Conservation (phyloP, 345 rosid species). For the Aquilaria malaccensis region DNA sequence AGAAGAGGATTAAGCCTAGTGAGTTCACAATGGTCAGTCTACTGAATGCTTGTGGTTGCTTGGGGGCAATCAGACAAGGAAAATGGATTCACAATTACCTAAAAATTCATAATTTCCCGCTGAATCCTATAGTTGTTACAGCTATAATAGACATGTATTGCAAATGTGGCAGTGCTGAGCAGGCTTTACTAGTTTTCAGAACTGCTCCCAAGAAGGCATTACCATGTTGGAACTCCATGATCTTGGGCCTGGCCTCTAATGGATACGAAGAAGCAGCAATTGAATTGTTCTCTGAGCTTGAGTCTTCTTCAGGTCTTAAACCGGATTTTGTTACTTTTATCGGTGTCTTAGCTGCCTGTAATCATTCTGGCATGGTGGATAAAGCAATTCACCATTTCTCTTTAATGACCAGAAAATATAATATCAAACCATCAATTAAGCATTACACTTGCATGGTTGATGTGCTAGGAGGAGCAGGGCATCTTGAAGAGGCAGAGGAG, state of each 20-base stretch:
- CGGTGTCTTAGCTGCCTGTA: constrained; percentile 71
- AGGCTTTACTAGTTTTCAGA: constrained; percentile 42
- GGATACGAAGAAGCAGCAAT: constrained; percentile 49
- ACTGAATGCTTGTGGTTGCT: constrained; percentile 53
- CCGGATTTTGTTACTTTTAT: constrained; percentile 62
- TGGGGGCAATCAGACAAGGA: constrained; percentile 68
- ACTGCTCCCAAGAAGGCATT: constrained; percentile 27
- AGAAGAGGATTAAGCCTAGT: constrained; percentile 30
- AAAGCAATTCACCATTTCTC: constrained; percentile 41
- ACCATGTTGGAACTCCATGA: constrained; percentile 83
- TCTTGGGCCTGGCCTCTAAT: constrained; percentile 66
- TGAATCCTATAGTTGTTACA: constrained; percentile 49
- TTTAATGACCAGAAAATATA: constrained; percentile 45
- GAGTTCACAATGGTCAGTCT: constrained; percentile 74
- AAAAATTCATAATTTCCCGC: constrained; percentile 28
- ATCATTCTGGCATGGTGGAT: constrained; percentile 45
- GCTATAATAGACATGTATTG: constrained; percentile 78
- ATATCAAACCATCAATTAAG: constrained; percentile 53
- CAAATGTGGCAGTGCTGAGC: constrained; percentile 51
- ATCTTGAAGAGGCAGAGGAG: constrained; percentile 57
- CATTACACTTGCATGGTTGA: constrained; percentile 71
- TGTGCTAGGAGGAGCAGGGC: constrained; percentile 51
- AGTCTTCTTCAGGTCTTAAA: constrained; percentile 35
- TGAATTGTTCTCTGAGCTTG: constrained; percentile 41
- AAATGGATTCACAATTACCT: constrained; percentile 65